Evolutionary conservation across 331 rosid species (phyloP), one percentile per base, ranked within the genome.

Genomic region (Prunus yedoensis): DNA sequence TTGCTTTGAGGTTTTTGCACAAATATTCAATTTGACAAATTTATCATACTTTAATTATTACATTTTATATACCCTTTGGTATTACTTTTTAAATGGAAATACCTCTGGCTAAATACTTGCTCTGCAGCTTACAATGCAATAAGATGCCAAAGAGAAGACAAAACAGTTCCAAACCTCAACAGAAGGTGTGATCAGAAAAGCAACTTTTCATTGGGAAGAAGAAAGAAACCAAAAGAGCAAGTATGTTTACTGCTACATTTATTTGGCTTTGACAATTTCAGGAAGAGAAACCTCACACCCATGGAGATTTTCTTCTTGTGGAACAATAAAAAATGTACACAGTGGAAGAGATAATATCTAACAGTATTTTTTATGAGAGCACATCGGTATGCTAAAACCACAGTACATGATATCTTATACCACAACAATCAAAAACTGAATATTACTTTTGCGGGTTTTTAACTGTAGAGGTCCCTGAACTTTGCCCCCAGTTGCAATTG

Each of bases 161-260:
- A 61, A 79, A 60, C 66, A 60, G 54, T 63, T 70, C 77, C 66
- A 61, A 61, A 51, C 38, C 32, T 73, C 8, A n/a, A 68, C 49
- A 73, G 73, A 71, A 47, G 32, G 59, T 46, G 47, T 20, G 53
- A 5, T 71, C 65, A 63, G 41, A 35, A 79, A 47, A 66, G 74
- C 16, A 0, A 32, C 30, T 27, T 12, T 21, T 30, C 20, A 21
- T 50, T 52, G 74, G 32, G 41, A 41, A 32, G 35, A 70, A 51
- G n/a, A 25, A 35, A 30, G 54, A n/a, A 50, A 3, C 28, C n/a
- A 70, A 54, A 12, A n/a, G 35, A 41, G 30, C 8, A 70, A 21
- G 25, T n/a, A 35, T 13, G 20, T 30, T n/a, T 54, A 32, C 10
- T 4, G 62, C 57, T 59, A 38, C 74, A 32, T 18, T n/a, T 8